phyloP scores from a whole-genome alignment of 2,329 filamentous ascomycete genomes.

The Amauroascus niger region DNA sequence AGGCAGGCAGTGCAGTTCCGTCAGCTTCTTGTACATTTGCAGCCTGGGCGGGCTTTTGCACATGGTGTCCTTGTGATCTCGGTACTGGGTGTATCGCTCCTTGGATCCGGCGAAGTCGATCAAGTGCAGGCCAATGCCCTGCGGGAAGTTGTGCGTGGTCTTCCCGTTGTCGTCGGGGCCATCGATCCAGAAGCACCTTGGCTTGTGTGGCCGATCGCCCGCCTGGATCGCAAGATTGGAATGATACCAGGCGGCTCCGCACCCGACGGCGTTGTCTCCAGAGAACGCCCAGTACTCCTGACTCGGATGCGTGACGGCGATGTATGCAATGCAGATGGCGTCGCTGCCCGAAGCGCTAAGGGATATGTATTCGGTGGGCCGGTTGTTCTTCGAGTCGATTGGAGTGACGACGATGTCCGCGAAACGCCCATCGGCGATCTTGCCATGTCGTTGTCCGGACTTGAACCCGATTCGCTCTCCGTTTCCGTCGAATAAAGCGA shows the following conservation, averaged over 20 bases:
- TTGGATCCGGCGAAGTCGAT: constrained; percentile 1
- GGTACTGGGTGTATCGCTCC: neutral
- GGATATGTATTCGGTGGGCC: neutral
- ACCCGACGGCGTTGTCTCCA: constrained; percentile 19
- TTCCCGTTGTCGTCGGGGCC: neutral
- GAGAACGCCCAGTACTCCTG: constrained; percentile 10
- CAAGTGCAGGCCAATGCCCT: constrained; percentile 4
- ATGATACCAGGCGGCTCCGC: constrained; percentile 20
- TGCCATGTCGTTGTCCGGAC: neutral
- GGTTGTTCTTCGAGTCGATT: neutral
- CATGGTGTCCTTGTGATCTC: neutral
- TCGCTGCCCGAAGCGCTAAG: neutral
- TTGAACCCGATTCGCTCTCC: constrained; percentile 2
- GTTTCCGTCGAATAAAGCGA: constrained; percentile 7
- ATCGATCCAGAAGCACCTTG: constrained; percentile 9
- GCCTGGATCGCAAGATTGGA: constrained; percentile 15
- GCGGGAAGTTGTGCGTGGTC: neutral
- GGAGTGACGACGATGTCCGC: neutral
- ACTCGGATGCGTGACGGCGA: neutral
- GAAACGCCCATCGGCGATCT: neutral
- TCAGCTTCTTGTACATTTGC: constrained; percentile 14
- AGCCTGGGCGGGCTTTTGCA: constrained; percentile 1
- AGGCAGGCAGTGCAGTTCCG: constrained; percentile 19
- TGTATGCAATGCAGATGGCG: constrained; percentile 5
- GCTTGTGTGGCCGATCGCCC: neutral